phyloP scores from a whole-genome alignment of 2,329 filamentous ascomycete species.

The Beauveria scarabaeidicola region DNA sequence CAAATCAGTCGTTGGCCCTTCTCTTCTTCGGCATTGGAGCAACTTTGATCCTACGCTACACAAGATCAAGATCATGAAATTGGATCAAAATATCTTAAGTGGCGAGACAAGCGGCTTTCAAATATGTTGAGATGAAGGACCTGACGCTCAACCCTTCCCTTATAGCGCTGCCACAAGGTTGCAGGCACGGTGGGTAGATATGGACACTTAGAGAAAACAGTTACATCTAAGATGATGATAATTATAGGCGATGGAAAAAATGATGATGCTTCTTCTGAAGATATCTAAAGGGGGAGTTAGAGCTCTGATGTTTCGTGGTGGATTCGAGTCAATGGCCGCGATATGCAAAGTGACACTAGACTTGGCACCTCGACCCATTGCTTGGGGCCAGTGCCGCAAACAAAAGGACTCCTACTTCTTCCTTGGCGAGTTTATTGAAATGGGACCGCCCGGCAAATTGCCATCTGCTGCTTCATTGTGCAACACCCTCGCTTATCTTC shows the following conservation, averaged over 20 bases:
- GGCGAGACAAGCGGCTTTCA: neutral
- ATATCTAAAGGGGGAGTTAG: neutral
- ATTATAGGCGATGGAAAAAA: neutral
- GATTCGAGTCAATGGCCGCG: neutral
- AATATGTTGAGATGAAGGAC: neutral
- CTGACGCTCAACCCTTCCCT: neutral
- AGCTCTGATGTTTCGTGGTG: neutral
- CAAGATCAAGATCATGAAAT: fast-evolving
- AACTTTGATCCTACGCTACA: neutral
- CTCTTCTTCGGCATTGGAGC: neutral
- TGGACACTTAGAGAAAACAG: neutral
- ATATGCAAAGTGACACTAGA: neutral
- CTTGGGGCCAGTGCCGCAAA: too few relatives aligned
- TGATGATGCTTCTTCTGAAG: neutral
- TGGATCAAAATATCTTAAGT: neutral
- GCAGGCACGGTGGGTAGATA: neutral
- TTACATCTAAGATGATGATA: neutral
- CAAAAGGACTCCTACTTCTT: too few relatives aligned
- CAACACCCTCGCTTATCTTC: too few relatives aligned
- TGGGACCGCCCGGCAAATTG: too few relatives aligned
- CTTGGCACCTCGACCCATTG: neutral
- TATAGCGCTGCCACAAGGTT: neutral
- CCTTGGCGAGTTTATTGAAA: too few relatives aligned
- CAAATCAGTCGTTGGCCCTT: neutral
- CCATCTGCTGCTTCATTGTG: too few relatives aligned